Evolutionary conservation across 1,284 basidiomycete genomes (phyloP).

Genomic region (Leucoagaricus sp.): DNA sequence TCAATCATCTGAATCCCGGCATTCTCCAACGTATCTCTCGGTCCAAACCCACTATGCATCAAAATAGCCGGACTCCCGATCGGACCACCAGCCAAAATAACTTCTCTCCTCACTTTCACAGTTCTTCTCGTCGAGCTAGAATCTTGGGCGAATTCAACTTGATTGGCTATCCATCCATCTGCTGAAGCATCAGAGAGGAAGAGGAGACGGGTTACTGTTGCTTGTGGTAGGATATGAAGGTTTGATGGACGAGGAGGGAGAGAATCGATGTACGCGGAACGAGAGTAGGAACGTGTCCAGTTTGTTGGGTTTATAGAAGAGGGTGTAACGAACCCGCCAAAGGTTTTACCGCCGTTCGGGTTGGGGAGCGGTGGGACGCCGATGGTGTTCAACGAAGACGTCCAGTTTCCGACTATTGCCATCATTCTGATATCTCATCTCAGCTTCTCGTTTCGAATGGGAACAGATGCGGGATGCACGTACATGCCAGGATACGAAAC

Average conservation of each 20-base stretch:
- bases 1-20: slow-evolving; percentile 49
- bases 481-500: slow-evolving; percentile 51
- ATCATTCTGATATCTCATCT: slow-evolving; percentile 38
- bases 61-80: slow-evolving; percentile 69
- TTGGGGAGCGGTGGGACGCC: slow-evolving; percentile 27
- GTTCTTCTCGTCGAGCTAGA: slow-evolving; percentile 18
- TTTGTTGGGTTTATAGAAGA: slow-evolving; percentile 37
- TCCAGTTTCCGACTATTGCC: slow-evolving; percentile 32
- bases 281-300: slow-evolving; percentile 38
- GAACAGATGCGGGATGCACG: slow-evolving; percentile 19
- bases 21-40: slow-evolving; percentile 50
- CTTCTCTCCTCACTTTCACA: slow-evolving; percentile 53
- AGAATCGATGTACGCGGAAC: slow-evolving; percentile 62
- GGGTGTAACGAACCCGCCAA: slow-evolving; percentile 34
- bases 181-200: slow-evolving; percentile 17
- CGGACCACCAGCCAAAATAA: slow-evolving; percentile 63
- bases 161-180: slow-evolving; percentile 17
- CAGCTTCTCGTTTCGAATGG: not conserved
- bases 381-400: slow-evolving; percentile 24
- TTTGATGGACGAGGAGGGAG: slow-evolving; percentile 32
- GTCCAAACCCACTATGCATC: slow-evolving; percentile 74
- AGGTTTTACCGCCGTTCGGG: slow-evolving; percentile 30
- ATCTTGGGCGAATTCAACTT: slow-evolving; percentile 23
- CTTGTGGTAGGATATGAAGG: slow-evolving; percentile 33
- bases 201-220: slow-evolving; percentile 33